These are phyloP conservation scores for Poronia punctata DNA, from an alignment of 495 filamentous ascomycete genomes.

Conservation along the genomic window DNA sequence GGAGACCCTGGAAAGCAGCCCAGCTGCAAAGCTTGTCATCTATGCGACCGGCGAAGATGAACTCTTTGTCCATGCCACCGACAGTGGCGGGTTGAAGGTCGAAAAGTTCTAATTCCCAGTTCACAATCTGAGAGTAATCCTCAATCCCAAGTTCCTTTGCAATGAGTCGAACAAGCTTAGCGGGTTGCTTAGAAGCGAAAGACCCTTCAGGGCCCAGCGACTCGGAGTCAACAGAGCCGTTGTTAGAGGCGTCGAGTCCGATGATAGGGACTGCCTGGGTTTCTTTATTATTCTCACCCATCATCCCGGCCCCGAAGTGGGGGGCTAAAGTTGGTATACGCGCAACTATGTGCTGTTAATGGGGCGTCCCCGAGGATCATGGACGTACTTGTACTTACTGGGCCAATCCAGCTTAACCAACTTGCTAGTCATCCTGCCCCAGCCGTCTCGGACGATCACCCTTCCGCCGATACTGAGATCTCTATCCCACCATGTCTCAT, in stretches of 20 bases:
- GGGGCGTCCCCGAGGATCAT: background rate
- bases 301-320: constrained; percentile 78
- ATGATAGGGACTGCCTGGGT: constrained; percentile 94
- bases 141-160: constrained; percentile 61
- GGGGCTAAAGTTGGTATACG: constrained; percentile 87
- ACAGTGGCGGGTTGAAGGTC: constrained; percentile 80
- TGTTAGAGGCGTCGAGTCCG: constrained; percentile 71
- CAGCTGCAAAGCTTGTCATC: constrained; percentile 97
- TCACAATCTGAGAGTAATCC: constrained; percentile 67
- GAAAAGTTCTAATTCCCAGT: constrained; percentile 97
- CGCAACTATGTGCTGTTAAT: constrained; percentile 50
- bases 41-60: constrained; percentile 91
- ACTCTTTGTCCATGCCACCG: constrained; percentile 83
- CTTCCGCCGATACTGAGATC: constrained; percentile 86
- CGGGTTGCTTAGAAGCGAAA: constrained; percentile 76
- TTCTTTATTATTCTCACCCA: constrained; percentile 77
- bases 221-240: constrained; percentile 26
- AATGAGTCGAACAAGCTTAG: constrained; percentile 77
- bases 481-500: constrained; percentile 88
- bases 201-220: constrained; percentile 44
- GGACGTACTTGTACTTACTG: constrained; percentile 27
- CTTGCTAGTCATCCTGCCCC: constrained; percentile 73
- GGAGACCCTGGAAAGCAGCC: constrained; percentile 78
- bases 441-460: constrained; percentile 71
- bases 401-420: constrained; percentile 91